Conservation (phyloP, 495 filamentous ascomycete species). For the Cercophora newfieldiana region DNA sequence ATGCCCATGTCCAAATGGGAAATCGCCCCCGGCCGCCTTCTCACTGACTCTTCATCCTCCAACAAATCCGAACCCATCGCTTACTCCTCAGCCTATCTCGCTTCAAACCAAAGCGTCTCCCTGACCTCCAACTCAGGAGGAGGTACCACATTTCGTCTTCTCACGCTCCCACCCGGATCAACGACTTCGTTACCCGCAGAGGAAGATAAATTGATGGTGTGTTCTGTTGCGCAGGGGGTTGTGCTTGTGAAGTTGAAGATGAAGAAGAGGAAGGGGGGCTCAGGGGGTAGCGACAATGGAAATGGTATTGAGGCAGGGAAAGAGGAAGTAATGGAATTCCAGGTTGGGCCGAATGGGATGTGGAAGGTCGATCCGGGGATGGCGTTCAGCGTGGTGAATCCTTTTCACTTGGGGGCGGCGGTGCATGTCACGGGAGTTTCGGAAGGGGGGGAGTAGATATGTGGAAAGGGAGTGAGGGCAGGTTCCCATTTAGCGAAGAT, state of each 20-base stretch:
- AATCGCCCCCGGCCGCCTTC: background rate
- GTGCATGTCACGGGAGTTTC: conserved; percentile 14
- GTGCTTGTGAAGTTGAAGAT: background rate
- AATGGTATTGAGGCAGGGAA: background rate
- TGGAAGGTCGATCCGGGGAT: conserved; percentile 17
- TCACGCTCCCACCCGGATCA: background rate
- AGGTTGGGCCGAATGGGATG: conserved; percentile 20
- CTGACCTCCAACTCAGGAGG: conserved; percentile 4
- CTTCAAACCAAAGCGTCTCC: background rate
- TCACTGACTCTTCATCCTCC: background rate
- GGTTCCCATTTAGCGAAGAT: background rate
- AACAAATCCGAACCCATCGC: background rate
- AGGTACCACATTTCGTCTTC: background rate
- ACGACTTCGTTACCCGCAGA: background rate
- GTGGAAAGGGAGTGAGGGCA: background rate
- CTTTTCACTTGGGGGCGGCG: conserved; percentile 6
- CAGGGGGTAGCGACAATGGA: background rate
- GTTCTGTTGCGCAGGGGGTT: background rate
- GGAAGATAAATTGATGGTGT: background rate
- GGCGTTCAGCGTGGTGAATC: conserved; percentile 12
- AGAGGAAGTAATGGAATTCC: background rate
- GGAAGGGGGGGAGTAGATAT: background rate
- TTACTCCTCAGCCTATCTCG: background rate
- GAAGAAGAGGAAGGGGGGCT: background rate
- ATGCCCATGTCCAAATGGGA: background rate